Evolutionary conservation across 495 filamentous ascomycete species (phyloP).

Genomic region (Hypoxylon intermedium): DNA sequence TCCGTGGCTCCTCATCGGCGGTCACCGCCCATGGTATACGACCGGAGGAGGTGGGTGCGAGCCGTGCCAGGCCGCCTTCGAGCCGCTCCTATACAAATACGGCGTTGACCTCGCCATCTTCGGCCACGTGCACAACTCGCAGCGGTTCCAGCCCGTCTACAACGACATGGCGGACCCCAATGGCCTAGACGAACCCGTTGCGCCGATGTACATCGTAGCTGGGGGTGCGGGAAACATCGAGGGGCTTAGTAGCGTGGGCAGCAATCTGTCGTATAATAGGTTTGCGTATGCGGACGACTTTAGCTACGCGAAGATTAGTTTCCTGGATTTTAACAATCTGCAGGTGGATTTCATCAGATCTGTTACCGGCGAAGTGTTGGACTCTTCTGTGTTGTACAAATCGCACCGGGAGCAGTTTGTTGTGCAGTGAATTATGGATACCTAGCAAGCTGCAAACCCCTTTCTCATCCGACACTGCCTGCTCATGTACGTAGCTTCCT

Average conservation of each 20-base stretch:
- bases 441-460: neutral
- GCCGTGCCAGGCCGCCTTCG: conserved; percentile 64
- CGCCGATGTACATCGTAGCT: conserved; percentile 64
- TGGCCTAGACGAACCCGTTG: conserved; percentile 59
- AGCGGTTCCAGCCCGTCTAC: conserved; percentile 49
- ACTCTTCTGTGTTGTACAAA: conserved; percentile 61
- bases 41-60: conserved; percentile 52
- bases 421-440: conserved; percentile 42
- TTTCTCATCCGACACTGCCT: neutral
- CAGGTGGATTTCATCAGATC: conserved; percentile 55
- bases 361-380: conserved; percentile 57
- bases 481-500: neutral
- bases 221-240: conserved; percentile 54
- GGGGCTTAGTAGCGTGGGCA: conserved; percentile 49
- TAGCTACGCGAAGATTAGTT: conserved; percentile 55
- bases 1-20: conserved; percentile 65
- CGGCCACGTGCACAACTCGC: conserved; percentile 67
- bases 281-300: conserved; percentile 66
- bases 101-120: conserved; percentile 68
- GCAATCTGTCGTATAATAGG: conserved; percentile 52
- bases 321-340: conserved; percentile 42
- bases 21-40: conserved; percentile 68
- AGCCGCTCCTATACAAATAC: conserved; percentile 64
- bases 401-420: conserved; percentile 59
- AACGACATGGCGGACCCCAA: conserved; percentile 54